Conservation (phyloP, 106 monocot genomes). For the Amphibolis antarctica region DNA sequence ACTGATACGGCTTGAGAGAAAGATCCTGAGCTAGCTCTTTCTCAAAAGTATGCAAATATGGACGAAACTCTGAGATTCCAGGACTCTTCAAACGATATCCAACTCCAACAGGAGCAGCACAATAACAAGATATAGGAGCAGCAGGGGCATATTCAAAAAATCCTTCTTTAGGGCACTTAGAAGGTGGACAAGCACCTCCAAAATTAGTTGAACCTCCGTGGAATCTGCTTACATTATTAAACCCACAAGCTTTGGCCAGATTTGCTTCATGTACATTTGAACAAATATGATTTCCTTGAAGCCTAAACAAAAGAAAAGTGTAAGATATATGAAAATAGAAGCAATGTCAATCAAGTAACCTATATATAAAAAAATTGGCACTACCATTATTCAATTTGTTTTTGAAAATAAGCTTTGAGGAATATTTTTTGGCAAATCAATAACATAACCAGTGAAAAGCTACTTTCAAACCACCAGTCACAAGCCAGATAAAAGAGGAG, state of each 20-base stretch:
- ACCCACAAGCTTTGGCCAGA: conserved; percentile 28
- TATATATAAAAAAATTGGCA: not conserved
- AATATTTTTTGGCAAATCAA: too few relatives aligned
- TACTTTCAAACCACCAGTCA: too few relatives aligned
- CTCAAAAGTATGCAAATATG: conserved; percentile 43
- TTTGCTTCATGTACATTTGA: conserved; percentile 17
- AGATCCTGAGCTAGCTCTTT: conserved; percentile 59
- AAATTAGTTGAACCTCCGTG: conserved; percentile 21
- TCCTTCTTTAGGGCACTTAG: conserved; percentile 39
- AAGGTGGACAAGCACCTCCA: conserved; percentile 24
- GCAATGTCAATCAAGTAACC: not conserved
- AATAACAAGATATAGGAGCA: conserved; percentile 41
- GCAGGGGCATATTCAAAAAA: conserved; percentile 49
- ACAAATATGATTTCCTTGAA: conserved; percentile 75
- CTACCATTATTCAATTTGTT: not conserved
- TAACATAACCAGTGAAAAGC: too few relatives aligned
- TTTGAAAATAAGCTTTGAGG: not conserved
- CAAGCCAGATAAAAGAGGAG: too few relatives aligned
- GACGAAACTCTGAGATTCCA: conserved; percentile 63
- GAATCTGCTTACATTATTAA: conserved; percentile 7
- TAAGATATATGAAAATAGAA: not conserved
- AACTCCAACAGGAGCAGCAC: conserved; percentile 64
- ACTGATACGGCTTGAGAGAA: conserved; percentile 36
- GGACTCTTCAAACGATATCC: conserved; percentile 96
- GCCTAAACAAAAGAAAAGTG: conserved; percentile 26